Evolutionary conservation across 352 stramenopile species (phyloP), one percentile per base, ranked within the genome.

Genomic region (Globisporangium nagaii): DNA sequence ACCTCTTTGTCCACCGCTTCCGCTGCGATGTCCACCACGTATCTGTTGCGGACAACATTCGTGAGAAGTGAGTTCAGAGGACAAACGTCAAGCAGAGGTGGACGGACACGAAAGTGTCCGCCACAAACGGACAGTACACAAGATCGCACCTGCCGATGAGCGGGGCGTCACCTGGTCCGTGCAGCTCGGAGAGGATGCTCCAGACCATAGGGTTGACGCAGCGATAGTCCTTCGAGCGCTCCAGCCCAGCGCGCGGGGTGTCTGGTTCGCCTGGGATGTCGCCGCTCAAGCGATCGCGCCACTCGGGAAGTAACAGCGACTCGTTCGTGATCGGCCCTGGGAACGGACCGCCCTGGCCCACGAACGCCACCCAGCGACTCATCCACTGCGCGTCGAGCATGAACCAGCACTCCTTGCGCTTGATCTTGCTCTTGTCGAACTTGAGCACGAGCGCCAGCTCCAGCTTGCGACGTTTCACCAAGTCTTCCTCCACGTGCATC

Each of bases 181-280:
- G 73, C 9, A 89, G 56, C 59, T 86, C 79, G 10, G 58, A 68
- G 20, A 90, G 71, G 3, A 93, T 50, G 31, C 73, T 76, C 79
- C 79, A 93, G 13, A 93, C 79, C 66, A 93, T 86, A 8, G 82
- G 78, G 27, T 74, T 70, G 35, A 93, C 79, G 37, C 73, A 73
- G 2, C 82, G 77, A 39, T 89, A 93, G 65, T 93, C 67, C 31
- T 68, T 66, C 50, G 70, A 66, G 4, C 76, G 55, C 54, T 75
- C 45, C 9, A 93, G 58, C 1, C 74, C 75, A 7, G 60, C 28
- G 0, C 72, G 67, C 6, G 71, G 66, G n/a, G 60, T 61, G 41
- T 86, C 75, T 0, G 79, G 60, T 11, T 71, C 63, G 2, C 79
- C 79, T 15, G 66, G 52, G 9, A 63, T 55, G 32, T 79, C 47